Evolutionary conservation across 306 rosid species (phyloP), one percentile per base, ranked within the genome.

Genomic region (Spatholobus suberectus): DNA sequence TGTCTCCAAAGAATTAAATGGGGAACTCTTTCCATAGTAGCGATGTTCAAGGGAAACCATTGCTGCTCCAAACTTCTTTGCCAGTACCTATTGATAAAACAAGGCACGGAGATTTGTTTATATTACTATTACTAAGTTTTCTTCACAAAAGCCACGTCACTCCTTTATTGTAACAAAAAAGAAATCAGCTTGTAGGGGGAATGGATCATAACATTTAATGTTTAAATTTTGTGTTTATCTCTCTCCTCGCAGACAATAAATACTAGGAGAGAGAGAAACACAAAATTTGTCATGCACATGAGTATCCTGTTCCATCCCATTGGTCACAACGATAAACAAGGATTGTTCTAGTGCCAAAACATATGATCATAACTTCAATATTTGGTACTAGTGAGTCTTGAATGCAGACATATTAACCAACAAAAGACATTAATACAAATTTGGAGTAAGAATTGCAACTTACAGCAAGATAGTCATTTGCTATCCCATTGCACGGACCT

Each of bases 41-140:
- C 98, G 96, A 88, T 96, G 99, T 91, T 96, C 99, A 17, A 91
- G 95, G 81, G 97, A 83, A 84, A 96, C 97, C 76, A 96, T 85
- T 24, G 99, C 98, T 23, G 98, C 99, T 76, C 96, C 97, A 66
- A 96, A 96, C 81, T 94, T 93, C 92, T 96, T 91, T 49, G 99
- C 98, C 81, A 93, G 82, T 78, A 96, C 96, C 99, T 96, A 70
- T 23, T 51, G 24, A 68, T 46, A 58, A 86, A 43, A 61, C 14
- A 61, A 47, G 40, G 62, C 73, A 69, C 35, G 75, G 14, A 55
- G 6, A 65, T 49, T 52, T 47, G 1, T 27, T 29, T 12, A 26
- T 3, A 80, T 76, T 71, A 63, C 21, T 2, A 82, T 74, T 34
- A 68, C 49, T 58, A 77, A 21, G 69, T 63, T 68, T 61, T 59